Evolutionary conservation across 768 basidiomycete genomes (phyloP).

Genomic region (Tubosaeta sp.): DNA sequence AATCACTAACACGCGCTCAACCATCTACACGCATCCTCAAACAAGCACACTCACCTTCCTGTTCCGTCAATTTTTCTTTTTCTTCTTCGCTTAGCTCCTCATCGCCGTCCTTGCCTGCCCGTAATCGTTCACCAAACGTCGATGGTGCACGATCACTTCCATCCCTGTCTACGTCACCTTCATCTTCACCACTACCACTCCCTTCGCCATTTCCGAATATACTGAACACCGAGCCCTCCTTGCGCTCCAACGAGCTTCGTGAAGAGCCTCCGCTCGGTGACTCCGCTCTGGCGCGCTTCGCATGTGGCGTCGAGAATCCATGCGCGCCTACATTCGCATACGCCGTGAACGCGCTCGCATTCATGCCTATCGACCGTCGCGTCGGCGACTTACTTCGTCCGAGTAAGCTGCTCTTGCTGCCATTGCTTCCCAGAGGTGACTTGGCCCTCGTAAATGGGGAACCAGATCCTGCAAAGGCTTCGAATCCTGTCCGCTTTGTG

Average conservation of each 20-base stretch:
- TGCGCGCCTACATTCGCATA: slow-evolving; percentile 51
- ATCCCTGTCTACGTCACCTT: slow-evolving; percentile 35
- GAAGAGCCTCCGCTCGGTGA: slow-evolving; percentile 44
- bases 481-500: slow-evolving; percentile 52
- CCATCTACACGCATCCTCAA: background rate
- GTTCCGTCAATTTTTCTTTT: slow-evolving; percentile 51
- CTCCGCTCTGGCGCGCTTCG: slow-evolving; percentile 53
- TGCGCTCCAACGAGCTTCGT: slow-evolving; percentile 43
- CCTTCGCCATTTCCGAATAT: slow-evolving; percentile 36
- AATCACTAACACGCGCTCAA: slow-evolving; percentile 39
- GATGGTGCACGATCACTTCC: slow-evolving; percentile 31
- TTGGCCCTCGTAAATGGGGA: slow-evolving; percentile 55
- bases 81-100: slow-evolving; percentile 44
- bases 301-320: slow-evolving; percentile 36
- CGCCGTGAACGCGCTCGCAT: slow-evolving; percentile 53
- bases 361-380: slow-evolving; percentile 38
- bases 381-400: slow-evolving; percentile 54
- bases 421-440: slow-evolving; percentile 40
- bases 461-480: slow-evolving; percentile 47
- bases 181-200: slow-evolving; percentile 39
- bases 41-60: slow-evolving; percentile 49
- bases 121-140: slow-evolving; percentile 61
- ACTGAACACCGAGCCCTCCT: slow-evolving; percentile 20
- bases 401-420: slow-evolving; percentile 22
- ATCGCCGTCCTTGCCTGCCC: slow-evolving; percentile 59